These are phyloP conservation scores for Aureobasidium sp. DNA, from an alignment of 2,329 filamentous ascomycete species.

Conservation along the genomic window DNA sequence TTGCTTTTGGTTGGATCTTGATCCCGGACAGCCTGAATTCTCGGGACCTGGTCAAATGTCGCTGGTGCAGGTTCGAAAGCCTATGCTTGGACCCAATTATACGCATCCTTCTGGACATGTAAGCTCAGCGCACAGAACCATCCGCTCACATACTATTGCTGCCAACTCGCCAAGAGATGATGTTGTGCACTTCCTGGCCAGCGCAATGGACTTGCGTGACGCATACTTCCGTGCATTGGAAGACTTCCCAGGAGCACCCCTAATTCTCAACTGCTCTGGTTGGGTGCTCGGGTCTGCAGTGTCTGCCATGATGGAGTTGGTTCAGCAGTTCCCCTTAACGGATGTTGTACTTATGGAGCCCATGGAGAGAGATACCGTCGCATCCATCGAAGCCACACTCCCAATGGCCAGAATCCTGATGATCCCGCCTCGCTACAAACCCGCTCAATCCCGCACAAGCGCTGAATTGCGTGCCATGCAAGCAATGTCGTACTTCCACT, in stretches of 20 bases:
- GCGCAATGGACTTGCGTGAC: constrained; percentile 53
- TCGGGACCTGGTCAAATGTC: constrained; percentile 61
- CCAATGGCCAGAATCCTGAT: constrained; percentile 35
- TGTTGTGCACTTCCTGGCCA: constrained; percentile 56
- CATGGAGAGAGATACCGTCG: constrained; percentile 5
- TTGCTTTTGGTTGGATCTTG: constrained; percentile 58
- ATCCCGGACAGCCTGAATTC: constrained; percentile 71
- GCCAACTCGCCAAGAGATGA: constrained; percentile 57
- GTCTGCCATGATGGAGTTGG: constrained; percentile 52
- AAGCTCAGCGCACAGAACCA: constrained; percentile 13
- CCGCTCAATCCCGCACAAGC: constrained; percentile 50
- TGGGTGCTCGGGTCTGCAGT: constrained; percentile 66
- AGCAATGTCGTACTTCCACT: constrained; percentile 71
- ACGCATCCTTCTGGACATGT: constrained; percentile 43
- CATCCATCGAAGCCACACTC: constrained; percentile 43
- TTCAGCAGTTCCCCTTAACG: constrained; percentile 45
- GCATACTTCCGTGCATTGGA: constrained; percentile 44
- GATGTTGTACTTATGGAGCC: constrained; percentile 62
- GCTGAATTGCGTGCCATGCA: constrained; percentile 65
- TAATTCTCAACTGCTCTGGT: constrained; percentile 66
- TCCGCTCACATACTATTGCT: constrained; percentile 59
- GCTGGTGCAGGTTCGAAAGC: constrained; percentile 50
- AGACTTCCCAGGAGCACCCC: constrained; percentile 38
- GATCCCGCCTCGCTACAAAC: constrained; percentile 52
- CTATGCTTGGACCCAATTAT: constrained; percentile 60